A percentile compares a stretch with the other conserved stretches of the same genome.
Conservation (phyloP, 208 protist genomes). For the Leptomonas pyrrhocoris region DNA sequence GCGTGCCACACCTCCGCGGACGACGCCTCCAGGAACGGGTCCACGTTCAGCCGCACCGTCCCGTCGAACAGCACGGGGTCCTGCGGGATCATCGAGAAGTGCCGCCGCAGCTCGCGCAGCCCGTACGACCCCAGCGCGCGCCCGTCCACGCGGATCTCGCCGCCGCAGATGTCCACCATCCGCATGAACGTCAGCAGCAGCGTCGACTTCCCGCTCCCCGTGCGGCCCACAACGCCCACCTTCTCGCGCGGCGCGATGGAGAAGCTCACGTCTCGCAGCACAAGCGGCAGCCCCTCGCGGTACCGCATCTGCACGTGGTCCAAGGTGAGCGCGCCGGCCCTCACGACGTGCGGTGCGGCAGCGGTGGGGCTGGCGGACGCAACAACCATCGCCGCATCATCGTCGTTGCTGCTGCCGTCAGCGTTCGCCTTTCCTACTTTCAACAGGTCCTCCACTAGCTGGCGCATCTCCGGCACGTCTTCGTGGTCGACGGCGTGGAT, state of each 20-base stretch:
- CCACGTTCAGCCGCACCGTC: conserved; percentile 76
- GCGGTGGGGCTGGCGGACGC: not conserved
- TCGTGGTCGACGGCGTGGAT: conserved; percentile 70
- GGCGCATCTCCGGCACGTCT: conserved; percentile 37
- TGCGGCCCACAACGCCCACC: conserved; percentile 83
- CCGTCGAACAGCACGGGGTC: conserved; percentile 84
- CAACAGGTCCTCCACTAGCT: not conserved
- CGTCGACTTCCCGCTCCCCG: conserved; percentile 88
- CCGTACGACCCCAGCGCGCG: conserved; percentile 38
- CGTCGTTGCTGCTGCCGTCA: not conserved
- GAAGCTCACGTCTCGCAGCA: conserved; percentile 61
- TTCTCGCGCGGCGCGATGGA: conserved; percentile 71
- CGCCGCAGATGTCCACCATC: conserved; percentile 65
- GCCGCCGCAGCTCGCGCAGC: conserved; percentile 57
- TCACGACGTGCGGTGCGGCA: conserved; percentile 16
- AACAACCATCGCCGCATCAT: not conserved
- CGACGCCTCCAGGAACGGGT: conserved; percentile 57
- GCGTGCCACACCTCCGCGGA: conserved; percentile 42
- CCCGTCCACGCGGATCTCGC: conserved; percentile 52
- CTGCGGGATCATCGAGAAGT: conserved; percentile 87
- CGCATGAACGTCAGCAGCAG: conserved; percentile 79
- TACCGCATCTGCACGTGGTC: conserved; percentile 71
- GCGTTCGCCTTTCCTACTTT: not conserved
- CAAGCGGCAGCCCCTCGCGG: conserved; percentile 56
- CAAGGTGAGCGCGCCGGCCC: conserved; percentile 53